These are phyloP conservation scores for Paxillus involutus DNA, from an alignment of 768 basidiomycete species.

Conservation along the genomic window DNA sequence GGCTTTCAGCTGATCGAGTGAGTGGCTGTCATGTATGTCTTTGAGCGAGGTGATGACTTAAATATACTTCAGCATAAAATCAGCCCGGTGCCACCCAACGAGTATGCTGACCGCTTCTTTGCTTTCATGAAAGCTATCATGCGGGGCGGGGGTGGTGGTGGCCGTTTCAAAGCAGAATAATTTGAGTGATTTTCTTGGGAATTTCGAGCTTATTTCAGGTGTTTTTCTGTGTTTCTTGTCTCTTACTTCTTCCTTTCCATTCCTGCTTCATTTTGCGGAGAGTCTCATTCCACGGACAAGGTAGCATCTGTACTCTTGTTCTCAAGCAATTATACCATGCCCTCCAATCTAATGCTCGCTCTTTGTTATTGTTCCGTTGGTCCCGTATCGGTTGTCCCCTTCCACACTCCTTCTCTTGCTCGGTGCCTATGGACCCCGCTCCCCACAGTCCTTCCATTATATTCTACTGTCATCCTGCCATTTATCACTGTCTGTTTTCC, in stretches of 20 bases:
- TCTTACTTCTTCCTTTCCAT: not conserved
- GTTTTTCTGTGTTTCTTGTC: slow-evolving; percentile 4
- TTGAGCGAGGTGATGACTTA: slow-evolving; percentile 11
- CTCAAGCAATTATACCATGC: slow-evolving; percentile 18
- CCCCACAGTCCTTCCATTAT: not conserved
- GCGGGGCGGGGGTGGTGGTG: slow-evolving; percentile 73
- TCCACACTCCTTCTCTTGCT: slow-evolving; percentile 9
- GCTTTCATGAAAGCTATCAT: slow-evolving; percentile 82
- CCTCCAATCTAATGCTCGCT: slow-evolving; percentile 11
- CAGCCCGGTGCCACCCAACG: slow-evolving; percentile 83
- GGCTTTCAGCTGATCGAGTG: slow-evolving; percentile 82
- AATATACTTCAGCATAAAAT: slow-evolving; percentile 75
- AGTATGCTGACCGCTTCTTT: slow-evolving; percentile 90
- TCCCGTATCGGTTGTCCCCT: not conserved
- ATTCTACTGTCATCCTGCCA: not conserved
- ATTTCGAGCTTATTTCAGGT: slow-evolving; percentile 5
- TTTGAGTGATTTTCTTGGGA: slow-evolving; percentile 1
- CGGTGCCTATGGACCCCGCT: not conserved
- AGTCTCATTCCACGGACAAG: slow-evolving; percentile 7
- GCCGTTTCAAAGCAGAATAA: slow-evolving; percentile 46
- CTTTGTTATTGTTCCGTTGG: not conserved
- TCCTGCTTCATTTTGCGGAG: slow-evolving; percentile 14
- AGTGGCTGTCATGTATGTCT: slow-evolving; percentile 32
- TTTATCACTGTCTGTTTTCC: not conserved
- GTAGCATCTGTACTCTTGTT: slow-evolving; percentile 6